Percentiles rank a stretch among this genome's conserved stretches.
Conservation (phyloP, 805 yeast species). For the Metschnikowia cubensis region DNA sequence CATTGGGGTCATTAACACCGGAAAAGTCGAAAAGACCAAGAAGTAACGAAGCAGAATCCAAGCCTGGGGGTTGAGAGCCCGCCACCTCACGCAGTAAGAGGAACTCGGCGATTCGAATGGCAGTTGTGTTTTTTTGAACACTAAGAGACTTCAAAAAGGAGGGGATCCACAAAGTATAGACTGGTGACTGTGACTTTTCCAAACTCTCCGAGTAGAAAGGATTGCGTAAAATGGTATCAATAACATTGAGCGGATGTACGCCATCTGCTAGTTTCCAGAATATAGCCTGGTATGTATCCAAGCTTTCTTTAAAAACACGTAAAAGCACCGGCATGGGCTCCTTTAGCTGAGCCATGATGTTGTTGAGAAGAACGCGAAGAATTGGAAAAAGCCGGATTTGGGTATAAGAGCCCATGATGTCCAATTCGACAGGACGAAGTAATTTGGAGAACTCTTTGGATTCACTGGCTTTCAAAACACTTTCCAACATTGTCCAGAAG, state of each 20-base stretch:
- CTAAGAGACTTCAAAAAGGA: constrained; percentile 42
- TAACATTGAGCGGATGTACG: constrained; percentile 48
- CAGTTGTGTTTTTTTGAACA: constrained; percentile 50
- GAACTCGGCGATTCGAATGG: constrained; percentile 47
- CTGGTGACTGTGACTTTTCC: constrained; percentile 37
- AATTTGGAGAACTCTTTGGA: constrained; percentile 15
- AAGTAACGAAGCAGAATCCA: constrained; percentile 13
- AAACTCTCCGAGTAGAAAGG: constrained; percentile 44
- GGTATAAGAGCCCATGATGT: constrained; percentile 24
- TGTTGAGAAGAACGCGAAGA: constrained; percentile 44
- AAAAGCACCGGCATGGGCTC: constrained; percentile 53
- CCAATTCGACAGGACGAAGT: constrained; percentile 31
- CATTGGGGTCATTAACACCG: constrained; percentile 18
- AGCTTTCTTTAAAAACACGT: constrained; percentile 45
- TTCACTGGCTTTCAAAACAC: constrained; percentile 28
- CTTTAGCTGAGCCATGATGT: constrained; percentile 47
- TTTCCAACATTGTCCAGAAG: constrained; percentile 47
- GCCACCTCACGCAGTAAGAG: constrained; percentile 30
- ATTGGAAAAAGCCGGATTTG: constrained; percentile 34
- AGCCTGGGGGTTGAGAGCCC: background rate
- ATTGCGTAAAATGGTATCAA: constrained; percentile 58
- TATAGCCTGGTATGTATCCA: constrained; percentile 37
- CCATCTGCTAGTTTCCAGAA: constrained; percentile 60
- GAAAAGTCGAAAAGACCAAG: constrained; percentile 18
- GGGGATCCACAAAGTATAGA: constrained; percentile 45